Conservation (phyloP, 1,139 yeast species). For the Debaryomycetaceae sp. region DNA sequence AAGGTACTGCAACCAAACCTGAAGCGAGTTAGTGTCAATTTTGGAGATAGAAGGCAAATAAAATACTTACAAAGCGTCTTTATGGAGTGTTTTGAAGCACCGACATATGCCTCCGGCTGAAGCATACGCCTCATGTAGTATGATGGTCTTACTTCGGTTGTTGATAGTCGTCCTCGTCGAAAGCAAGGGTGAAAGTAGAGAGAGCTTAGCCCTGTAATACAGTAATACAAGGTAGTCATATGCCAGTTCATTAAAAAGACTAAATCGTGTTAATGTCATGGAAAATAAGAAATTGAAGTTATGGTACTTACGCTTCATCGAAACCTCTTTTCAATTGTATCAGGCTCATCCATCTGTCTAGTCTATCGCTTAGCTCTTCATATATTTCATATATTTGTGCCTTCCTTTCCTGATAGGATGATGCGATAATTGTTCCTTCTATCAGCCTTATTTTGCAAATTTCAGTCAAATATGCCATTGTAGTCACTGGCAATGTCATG, state of each 20-base stretch:
- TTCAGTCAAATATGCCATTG: conserved; percentile 15
- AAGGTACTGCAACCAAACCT: conserved; percentile 17
- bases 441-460: conserved; percentile 17
- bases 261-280: neutral
- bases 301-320: neutral
- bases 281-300: neutral
- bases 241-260: neutral
- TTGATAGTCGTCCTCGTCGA: no score
- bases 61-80: conserved; percentile 10
- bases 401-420: conserved; percentile 12
- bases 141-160: neutral
- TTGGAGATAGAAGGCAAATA: neutral
- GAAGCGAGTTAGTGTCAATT: neutral
- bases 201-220: neutral
- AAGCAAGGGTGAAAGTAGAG: neutral
- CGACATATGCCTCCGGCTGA: conserved; percentile 19
- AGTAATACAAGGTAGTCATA: neutral
- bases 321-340: neutral
- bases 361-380: neutral
- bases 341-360: neutral
- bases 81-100: conserved; percentile 14
- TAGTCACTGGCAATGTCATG: conserved; percentile 12
- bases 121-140: conserved; percentile 10
- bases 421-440: conserved; percentile 15
- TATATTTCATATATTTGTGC: neutral